Conservation (phyloP, 345 rosid species). For the Dipteronia dyeriana region DNA sequence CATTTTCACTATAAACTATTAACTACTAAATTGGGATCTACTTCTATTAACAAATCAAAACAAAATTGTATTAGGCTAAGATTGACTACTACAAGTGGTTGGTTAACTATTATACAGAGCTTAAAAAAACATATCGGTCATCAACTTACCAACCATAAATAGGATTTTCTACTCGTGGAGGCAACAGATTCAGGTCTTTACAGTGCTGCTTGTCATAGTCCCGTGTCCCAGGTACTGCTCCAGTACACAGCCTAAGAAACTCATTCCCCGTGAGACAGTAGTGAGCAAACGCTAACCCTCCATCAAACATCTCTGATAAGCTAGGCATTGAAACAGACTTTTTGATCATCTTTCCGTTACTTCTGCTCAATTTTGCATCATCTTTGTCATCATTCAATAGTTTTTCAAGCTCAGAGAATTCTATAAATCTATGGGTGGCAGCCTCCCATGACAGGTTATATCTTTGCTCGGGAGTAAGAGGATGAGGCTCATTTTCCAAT, state of each 20-base stretch:
- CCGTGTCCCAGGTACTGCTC: conserved; percentile 82
- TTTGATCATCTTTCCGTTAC: conserved; percentile 31
- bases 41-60: conserved; percentile 9
- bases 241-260: conserved; percentile 75
- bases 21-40: conserved; percentile 11
- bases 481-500: conserved; percentile 76
- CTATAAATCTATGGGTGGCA: conserved; percentile 87
- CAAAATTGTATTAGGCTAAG: conserved; percentile 23
- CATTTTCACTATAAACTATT: not conserved
- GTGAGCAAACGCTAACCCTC: conserved; percentile 88
- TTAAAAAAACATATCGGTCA: not conserved
- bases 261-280: conserved; percentile 86
- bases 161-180: conserved; percentile 83
- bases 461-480: conserved; percentile 78
- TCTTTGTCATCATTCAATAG: conserved; percentile 39
- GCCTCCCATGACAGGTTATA: conserved; percentile 96
- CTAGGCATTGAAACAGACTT: conserved; percentile 67
- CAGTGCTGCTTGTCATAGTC: conserved; percentile 83
- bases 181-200: conserved; percentile 80
- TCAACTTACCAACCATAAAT: conserved; percentile 65
- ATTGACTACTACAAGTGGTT: conserved; percentile 17
- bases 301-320: conserved; percentile 64
- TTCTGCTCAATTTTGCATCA: conserved; percentile 13
- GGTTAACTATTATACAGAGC: conserved; percentile 12
- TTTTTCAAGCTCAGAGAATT: conserved; percentile 75